These are phyloP conservation scores for Solanum hybrid DNA, from an alignment of 305 asterid species.

Conservation along the genomic window DNA sequence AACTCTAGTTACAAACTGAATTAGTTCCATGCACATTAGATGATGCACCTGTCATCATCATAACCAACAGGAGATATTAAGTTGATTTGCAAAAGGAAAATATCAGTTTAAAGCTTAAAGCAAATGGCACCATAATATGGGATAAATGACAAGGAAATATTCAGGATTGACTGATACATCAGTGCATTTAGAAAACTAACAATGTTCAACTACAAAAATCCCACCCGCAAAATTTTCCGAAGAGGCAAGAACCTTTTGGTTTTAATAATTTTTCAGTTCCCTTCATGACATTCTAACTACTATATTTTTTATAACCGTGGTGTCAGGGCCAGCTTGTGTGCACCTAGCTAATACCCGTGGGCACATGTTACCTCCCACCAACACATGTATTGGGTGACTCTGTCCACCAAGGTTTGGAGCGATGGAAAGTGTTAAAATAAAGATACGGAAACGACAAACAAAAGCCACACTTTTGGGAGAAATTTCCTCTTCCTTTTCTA, in stretches of 20 bases:
- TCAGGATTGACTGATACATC: neutral
- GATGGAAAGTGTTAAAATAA: neutral
- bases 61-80: neutral
- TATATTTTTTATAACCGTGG: neutral
- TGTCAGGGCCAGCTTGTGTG: neutral
- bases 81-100: neutral
- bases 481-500: neutral
- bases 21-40: slow-evolving; percentile 57
- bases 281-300: neutral
- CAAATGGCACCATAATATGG: neutral
- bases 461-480: neutral
- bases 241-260: neutral
- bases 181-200: neutral
- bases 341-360: neutral
- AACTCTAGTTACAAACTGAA: slow-evolving; percentile 30
- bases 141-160: neutral
- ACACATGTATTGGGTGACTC: neutral
- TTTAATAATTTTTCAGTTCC: neutral
- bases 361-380: neutral
- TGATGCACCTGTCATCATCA: slow-evolving; percentile 55
- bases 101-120: neutral
- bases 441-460: neutral
- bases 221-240: neutral
- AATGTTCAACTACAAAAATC: neutral
- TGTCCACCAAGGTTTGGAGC: neutral